Base-by-base conservation (phyloP, 176 grass and related monocot species). In the Oryza glumipatula region DNA sequence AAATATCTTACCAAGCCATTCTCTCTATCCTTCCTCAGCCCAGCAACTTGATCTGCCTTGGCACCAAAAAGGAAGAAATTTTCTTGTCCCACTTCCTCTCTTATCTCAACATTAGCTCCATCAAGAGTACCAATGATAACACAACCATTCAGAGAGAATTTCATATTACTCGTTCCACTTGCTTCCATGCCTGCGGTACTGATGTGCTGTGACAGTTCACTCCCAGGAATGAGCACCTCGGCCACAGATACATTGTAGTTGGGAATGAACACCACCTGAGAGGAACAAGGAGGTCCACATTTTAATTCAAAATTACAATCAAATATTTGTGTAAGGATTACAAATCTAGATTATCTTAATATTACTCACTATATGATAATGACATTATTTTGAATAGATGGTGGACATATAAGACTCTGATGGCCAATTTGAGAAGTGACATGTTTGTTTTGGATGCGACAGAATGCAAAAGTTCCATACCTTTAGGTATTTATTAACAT, bases 161-260 rank as follows among this genome's bases (percentile, higher is more conserved):
- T 99, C 96, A 99, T 99, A 76, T 99, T 99, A 83, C 96, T 99
- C 23, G 96, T 96, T 70, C 96, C 96, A 79, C 96, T 99, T 80
- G 94, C 96, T 78, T 99, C 96, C 96, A 99, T 96, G 84, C 96
- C 96, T 84, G 96, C 96, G 45, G 96, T 99, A 86, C 96, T 99
- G 23, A 99, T 96, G 61, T 99, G 94, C 76, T 99, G 96, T 65
- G 94, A 96, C 56, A 99, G 52, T 72, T 99, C 96, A 47, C 96
- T 99, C 33, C 96, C 96, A 81, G 96, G 96, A 91, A 99, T 99
- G 74, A 99, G 88, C 67, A 99, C 83, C 90, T 99, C 96, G 30
- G 96, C 96, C 64, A 94, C 96, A 39, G 96, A 99, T 16, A 99
- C 94, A 79, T 96, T 99, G 92, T 96, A 99, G 74, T 99, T 99